Evolutionary conservation across 2,329 filamentous ascomycete genomes (phyloP).

Genomic region (Periconia sp.): DNA sequence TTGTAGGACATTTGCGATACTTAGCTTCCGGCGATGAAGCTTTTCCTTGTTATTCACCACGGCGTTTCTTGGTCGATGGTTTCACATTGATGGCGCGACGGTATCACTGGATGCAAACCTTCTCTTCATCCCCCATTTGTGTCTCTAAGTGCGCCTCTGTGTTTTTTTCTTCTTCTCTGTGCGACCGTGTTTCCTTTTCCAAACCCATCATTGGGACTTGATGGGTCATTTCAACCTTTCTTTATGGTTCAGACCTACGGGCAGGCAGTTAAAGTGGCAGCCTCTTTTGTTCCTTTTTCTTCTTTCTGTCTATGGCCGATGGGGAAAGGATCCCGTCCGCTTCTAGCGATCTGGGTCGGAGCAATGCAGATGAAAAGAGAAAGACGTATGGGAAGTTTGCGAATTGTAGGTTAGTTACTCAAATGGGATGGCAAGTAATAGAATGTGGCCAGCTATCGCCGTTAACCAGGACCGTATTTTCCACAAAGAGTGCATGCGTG

Average conservation of each 20-base stretch:
- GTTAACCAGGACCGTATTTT: too few relatives aligned
- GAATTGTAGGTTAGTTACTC: neutral
- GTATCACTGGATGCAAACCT: neutral
- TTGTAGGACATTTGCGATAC: constrained; percentile 6
- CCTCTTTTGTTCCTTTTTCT: neutral
- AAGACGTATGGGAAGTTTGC: neutral
- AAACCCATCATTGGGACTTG: too few relatives aligned
- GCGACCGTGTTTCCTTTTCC: too few relatives aligned
- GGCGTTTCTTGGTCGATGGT: neutral
- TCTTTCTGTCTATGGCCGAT: neutral
- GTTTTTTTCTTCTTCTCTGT: neutral
- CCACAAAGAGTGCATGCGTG: too few relatives aligned
- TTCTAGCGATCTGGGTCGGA: too few relatives aligned
- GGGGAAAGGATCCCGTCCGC: neutral
- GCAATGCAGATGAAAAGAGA: neutral
- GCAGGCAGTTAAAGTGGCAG: neutral
- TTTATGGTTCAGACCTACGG: neutral
- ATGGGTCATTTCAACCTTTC: too few relatives aligned
- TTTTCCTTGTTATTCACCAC: neutral
- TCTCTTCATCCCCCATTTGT: neutral
- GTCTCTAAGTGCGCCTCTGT: neutral
- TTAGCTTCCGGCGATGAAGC: constrained; percentile 20
- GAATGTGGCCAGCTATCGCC: too few relatives aligned
- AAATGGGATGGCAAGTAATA: too few relatives aligned
- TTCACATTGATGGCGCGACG: neutral